Base-by-base conservation (phyloP, 2,329 filamentous ascomycete species). In the Drechslerella stenobrocha region DNA sequence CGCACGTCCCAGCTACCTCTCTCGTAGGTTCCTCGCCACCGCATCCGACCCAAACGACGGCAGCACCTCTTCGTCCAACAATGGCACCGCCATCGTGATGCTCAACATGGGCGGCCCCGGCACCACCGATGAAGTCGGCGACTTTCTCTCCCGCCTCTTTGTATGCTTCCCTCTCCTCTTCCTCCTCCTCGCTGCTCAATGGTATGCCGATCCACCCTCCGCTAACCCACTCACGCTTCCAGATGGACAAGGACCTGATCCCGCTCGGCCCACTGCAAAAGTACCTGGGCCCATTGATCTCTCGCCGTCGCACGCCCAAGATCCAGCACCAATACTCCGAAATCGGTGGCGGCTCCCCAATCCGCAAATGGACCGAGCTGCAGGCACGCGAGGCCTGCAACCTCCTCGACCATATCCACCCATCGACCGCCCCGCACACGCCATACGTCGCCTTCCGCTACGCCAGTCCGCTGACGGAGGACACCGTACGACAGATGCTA, bases 21-120 rank as follows among this genome's bases (percentile, higher is more conserved):
- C 55, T 44, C 44, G 52, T 18, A 55, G 59, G 4, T 56, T 56
- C 50, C 51, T 52, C 35, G 51, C 59, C 15, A 56, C 45, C n/a
- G 30, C 59, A 6, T 56, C 59, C 34, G 44, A 50, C 15, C 8
- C 45, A 1, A 26, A 37, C 24, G 23, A 9, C 26, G 35, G 37
- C 18, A 11, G 30, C 7, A 23, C 22, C 18, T n/a, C n/a, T n/a
- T n/a, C n/a, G n/a, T n/a, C n/a, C 13, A 32, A 34, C n/a, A 55
- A 53, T 35, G 72, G 72, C 30, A 98, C 93, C 2, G 93, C 93
- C 42, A 97, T 98, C 85, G 93, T 98, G 11, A 96, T 98, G 75
- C 84, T 98, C 79, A 98, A 98, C 78, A 98, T 98, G 93, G 93
- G 93, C 66, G 93, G 93, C 0, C 93, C 93, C 2, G 88, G 89